Evolutionary conservation across 2,329 filamentous ascomycete species (phyloP), one percentile per base, ranked within the genome.

Genomic region (Magnaporthiopsis incrustans): DNA sequence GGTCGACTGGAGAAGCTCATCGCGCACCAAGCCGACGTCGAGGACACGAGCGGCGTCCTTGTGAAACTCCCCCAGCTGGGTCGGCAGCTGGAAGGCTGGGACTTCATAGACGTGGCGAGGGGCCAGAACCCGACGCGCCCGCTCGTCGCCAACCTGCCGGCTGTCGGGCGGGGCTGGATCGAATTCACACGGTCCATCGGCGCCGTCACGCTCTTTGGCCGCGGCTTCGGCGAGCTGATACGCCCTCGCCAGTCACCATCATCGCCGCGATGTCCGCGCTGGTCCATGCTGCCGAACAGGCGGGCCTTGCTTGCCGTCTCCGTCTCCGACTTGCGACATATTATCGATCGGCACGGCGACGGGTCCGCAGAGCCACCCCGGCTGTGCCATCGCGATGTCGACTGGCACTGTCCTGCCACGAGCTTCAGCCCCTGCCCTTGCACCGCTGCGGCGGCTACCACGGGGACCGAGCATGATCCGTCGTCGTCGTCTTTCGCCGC

Each of bases 71-170:
- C 35, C 10, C 63, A 64, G 25, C 56, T 64, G 8, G 63, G 68
- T n/a, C 65, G 65, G 15, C 61, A 70, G n/a, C 67, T 73, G n/a
- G 70, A 73, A 57, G 71, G 71, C 2, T 74, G 71, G 70, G 70
- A 73, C 58, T 74, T 74, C 64, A 64, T 59, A 0, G 70, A 74
- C 25, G 12, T 74, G 3, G 67, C 66, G 1, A 68, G 58, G 11
- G 56, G 57, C 4, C 30, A 61, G 12, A 68, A 70, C 59, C 65
- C 66, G 3, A 10, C 33, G 5, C 56, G 67, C 15, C 69, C 71
- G 4, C 68, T 68, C 11, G 65, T 71, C 11, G 66, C 69, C 15
- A 66, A 60, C 26, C 25, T 71, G 3, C 59, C 64, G 0, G 18
- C 60, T 1, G 6, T 30, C 3, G 68, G 68, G 0, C 62, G 66